Base-by-base conservation (phyloP, 1,284 basidiomycete species). In the Fomitopsis betulina region DNA sequence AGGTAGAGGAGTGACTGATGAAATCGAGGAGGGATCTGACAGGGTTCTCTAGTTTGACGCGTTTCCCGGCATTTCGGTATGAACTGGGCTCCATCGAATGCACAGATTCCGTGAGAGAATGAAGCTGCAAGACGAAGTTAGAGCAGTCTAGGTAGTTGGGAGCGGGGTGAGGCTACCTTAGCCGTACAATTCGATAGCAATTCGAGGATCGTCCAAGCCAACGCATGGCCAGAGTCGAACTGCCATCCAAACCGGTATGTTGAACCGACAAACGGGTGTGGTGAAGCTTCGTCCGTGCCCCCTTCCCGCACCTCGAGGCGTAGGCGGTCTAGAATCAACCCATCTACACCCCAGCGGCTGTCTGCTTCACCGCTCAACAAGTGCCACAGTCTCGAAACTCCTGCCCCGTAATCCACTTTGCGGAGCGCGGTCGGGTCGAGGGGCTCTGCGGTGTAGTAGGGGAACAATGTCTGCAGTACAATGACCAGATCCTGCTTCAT, bases 121-220 rank as follows among this genome's bases (percentile, higher is more conserved):
- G 86, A 13, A 91, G 72, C 88, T 92, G 33, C n/a, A 49, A 13
- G 35, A 15, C 13, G 9, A 53, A 38, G 27, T 30, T 30, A 30
- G 27, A 30, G 27, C 27, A 8, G 5, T 30, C 27, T n/a, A n/a
- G 8, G 27, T 30, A 30, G 27, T 8, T 33, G n/a, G 23, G 21
- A 9, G 19, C 15, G 53, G 17, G 25, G 25, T 54, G 58, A 43
- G 59, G 71, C 60, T 66, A 93, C 92, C 75, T 86, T 83, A 53
- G 81, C 79, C 9, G 84, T 80, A 66, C 87, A 89, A 66, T 95
- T 92, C 5, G 93, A 89, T 60, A 91, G 89, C n/a, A 97, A 74
- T 69, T 96, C 87, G 4, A 96, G 73, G 1, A 87, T 78, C 1
- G 85, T 82, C 95, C 96, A 98, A 0, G 85, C 79, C 38, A 93